Evolutionary conservation across 148 eudicot species (phyloP).

Genomic region (Simmondsia chinensis): DNA sequence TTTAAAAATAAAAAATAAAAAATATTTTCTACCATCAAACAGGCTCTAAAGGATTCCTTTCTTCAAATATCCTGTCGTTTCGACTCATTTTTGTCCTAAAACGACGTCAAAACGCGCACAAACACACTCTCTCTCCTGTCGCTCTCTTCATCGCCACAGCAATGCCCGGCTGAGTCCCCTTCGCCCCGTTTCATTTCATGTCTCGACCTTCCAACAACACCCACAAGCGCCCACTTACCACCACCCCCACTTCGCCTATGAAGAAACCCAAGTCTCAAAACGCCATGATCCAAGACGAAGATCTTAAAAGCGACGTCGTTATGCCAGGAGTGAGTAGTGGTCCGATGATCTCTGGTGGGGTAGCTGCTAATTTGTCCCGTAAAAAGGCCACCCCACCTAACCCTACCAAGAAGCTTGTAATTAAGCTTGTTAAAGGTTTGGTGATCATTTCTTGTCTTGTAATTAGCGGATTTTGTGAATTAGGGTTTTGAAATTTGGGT

Average conservation of each 20-base stretch:
- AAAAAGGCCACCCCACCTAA: constrained; percentile 92
- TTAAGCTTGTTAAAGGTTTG: constrained; percentile 76
- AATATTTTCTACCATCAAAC: too few relatives aligned
- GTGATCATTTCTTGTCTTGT: not conserved
- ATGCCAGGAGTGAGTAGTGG: not conserved
- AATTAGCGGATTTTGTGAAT: too few relatives aligned
- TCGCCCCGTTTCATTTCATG: too few relatives aligned
- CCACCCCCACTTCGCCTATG: constrained; percentile 33
- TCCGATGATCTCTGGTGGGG: constrained; percentile 19
- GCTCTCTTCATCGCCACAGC: too few relatives aligned
- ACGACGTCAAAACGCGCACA: too few relatives aligned
- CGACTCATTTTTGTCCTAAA: too few relatives aligned
- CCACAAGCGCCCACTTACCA: constrained; percentile 8
- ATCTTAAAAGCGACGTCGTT: constrained; percentile 15
- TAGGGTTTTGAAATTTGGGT: too few relatives aligned
- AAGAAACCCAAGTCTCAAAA: constrained; percentile 61
- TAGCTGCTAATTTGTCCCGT: constrained; percentile 61
- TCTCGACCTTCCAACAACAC: constrained; percentile 9
- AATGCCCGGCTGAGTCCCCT: not conserved
- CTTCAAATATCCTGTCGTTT: too few relatives aligned
- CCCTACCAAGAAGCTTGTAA: constrained; percentile 81
- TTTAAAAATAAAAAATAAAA: too few relatives aligned
- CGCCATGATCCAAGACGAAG: constrained; percentile 37
- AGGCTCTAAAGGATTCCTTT: too few relatives aligned
- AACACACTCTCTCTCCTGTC: too few relatives aligned